Percentiles rank a stretch among this genome's conserved stretches.
Conservation (phyloP, 495 filamentous ascomycete species). For the Hypoxylon cercidicola region DNA sequence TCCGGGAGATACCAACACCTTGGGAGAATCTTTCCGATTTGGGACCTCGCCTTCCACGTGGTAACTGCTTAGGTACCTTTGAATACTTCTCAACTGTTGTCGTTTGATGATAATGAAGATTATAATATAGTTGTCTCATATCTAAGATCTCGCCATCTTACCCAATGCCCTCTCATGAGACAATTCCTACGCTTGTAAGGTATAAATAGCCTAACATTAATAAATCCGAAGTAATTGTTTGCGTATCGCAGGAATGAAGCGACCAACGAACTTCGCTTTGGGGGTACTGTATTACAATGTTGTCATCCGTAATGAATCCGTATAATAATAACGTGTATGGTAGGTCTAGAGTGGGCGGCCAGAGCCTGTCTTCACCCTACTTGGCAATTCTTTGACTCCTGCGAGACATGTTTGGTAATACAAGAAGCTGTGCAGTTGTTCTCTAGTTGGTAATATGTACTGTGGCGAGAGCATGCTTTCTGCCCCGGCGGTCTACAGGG, state of each 20-base stretch:
- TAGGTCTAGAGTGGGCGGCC: background rate
- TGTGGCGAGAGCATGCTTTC: background rate
- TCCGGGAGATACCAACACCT: background rate
- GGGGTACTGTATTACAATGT: conserved; percentile 15
- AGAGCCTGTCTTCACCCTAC: background rate
- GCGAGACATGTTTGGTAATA: conserved; percentile 11
- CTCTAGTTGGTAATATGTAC: background rate
- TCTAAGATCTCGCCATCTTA: conserved; percentile 1
- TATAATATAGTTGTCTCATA: conserved; percentile 1
- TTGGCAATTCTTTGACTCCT: conserved; percentile 4
- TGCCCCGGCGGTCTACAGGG: background rate
- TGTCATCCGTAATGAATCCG: background rate
- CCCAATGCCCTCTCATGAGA: background rate
- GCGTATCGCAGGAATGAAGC: conserved; percentile 15
- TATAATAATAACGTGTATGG: background rate
- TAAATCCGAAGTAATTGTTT: conserved; percentile 16
- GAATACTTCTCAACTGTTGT: background rate
- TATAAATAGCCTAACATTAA: conserved; percentile 7
- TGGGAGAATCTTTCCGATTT: conserved; percentile 6
- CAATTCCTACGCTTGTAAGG: background rate
- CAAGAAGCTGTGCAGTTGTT: background rate
- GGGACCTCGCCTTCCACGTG: conserved; percentile 21
- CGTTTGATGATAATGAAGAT: background rate
- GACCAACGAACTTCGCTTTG: conserved; percentile 8
- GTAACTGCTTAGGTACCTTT: conserved; percentile 4